Base-by-base conservation (phyloP, 495 filamentous ascomycete genomes). In the Aspergillus heteromorphus region DNA sequence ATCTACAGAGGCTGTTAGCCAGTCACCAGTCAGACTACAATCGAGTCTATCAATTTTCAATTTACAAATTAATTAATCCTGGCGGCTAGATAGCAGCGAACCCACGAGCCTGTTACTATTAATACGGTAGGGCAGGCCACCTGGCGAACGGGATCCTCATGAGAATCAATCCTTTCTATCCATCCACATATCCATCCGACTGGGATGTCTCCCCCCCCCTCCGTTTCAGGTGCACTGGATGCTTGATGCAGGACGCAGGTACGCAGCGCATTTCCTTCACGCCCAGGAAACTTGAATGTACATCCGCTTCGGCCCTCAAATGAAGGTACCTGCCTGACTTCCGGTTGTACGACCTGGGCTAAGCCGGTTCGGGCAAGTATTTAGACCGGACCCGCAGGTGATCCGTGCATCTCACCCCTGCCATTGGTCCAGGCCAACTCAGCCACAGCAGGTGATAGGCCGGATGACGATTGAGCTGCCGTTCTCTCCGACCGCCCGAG, bases 331-430 rank as follows among this genome's bases (percentile, higher is more conserved):
- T 47, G 34, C 43, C 43, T 47, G 48, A 13, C 27, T 49, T 19
- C 30, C 36, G 8, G 30, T 29, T 16, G 21, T 47, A 17, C 14
- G 6, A 47, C 43, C 13, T 17, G 8, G n/a, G 21, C 43, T 47
- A 47, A 27, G 21, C 43, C 23, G 6, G 4, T n/a, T 30, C 3
- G 6, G 21, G 43, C 10, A 23, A 47, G 16, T 9, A 20, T 6
- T 6, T 9, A 23, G 40, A 11, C n/a, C 17, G 17, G 43, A 27
- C 21, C 21, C 27, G 21, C 23, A 47, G 43, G 45, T 61, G 58
- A 57, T 61, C 59, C 51, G 59, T 57, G 59, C 59, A 40, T 23
- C 23, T 11, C 13, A 29, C 43, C 19, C 4, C n/a, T 27, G 4
- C 42, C 0, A 61, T 57, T 61, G 59, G 59, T 4, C 25, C 48